phyloP scores from a whole-genome alignment of 352 stramenopile species.

The Phytophthora sp. region DNA sequence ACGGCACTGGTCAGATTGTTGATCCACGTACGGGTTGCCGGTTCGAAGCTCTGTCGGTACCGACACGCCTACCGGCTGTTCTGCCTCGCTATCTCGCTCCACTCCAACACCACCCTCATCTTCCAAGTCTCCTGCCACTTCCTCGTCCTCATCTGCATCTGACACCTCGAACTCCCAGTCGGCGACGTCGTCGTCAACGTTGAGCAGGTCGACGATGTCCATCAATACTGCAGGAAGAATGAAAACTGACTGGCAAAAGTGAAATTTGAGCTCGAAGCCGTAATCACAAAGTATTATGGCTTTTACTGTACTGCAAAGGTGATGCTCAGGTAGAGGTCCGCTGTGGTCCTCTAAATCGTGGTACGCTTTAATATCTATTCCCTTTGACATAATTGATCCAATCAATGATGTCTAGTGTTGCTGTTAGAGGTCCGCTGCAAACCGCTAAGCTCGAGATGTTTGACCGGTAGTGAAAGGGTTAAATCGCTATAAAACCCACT shows the following conservation, averaged over 20 bases:
- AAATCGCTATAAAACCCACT: too few relatives aligned
- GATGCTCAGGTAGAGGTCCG: slow-evolving; percentile 5
- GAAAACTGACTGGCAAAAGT: not conserved
- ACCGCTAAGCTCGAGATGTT: not conserved
- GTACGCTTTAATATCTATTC: not conserved
- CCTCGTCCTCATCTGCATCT: not conserved
- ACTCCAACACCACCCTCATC: not conserved
- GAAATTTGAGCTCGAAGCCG: not conserved
- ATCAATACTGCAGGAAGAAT: slow-evolving; percentile 4
- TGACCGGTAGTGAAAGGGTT: too few relatives aligned
- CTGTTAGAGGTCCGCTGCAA: slow-evolving; percentile 11
- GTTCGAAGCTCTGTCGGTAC: not conserved
- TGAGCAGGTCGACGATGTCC: slow-evolving; percentile 11
- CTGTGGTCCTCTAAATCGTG: not conserved
- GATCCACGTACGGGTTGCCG: slow-evolving; percentile 6
- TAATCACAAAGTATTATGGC: slow-evolving; percentile 8
- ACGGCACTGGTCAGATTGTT: too few relatives aligned
- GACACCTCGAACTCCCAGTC: slow-evolving; percentile 4
- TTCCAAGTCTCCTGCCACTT: too few relatives aligned
- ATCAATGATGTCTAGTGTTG: not conserved
- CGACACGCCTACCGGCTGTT: not conserved
- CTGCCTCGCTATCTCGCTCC: not conserved
- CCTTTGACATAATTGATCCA: not conserved
- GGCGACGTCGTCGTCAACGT: not conserved
- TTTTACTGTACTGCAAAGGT: not conserved